These are phyloP conservation scores for Pezicula neosporulosa DNA, from an alignment of 2,329 filamentous ascomycete species.

Conservation along the genomic window DNA sequence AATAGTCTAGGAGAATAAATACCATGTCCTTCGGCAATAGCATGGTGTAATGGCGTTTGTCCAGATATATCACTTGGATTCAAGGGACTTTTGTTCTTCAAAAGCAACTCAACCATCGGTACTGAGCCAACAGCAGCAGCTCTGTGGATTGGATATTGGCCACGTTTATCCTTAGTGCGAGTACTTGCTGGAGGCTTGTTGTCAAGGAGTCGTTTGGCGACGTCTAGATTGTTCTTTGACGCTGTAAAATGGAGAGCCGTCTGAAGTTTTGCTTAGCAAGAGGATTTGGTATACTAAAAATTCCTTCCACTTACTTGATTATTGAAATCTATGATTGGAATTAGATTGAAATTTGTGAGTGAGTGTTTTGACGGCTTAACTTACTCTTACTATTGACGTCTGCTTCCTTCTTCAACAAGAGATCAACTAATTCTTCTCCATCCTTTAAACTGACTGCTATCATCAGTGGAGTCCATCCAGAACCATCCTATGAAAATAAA, in stretches of 20 bases:
- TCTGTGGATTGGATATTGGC: slow-evolving; percentile 88
- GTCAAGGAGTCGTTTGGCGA: slow-evolving; percentile 72
- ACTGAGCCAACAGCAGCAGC: slow-evolving; percentile 86
- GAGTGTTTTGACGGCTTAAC: slow-evolving; percentile 7
- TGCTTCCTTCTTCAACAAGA: slow-evolving; percentile 67
- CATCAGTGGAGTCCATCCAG: slow-evolving; percentile 82
- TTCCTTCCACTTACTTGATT: slow-evolving; percentile 49
- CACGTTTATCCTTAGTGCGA: slow-evolving; percentile 76
- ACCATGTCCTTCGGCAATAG: slow-evolving; percentile 73
- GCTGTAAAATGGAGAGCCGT: slow-evolving; percentile 89
- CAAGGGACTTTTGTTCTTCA: slow-evolving; percentile 75
- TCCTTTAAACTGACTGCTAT: slow-evolving; percentile 75
- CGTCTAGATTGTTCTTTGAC: slow-evolving; percentile 83
- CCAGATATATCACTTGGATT: slow-evolving; percentile 81
- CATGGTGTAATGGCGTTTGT: slow-evolving; percentile 86
- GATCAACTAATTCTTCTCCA: slow-evolving; percentile 62
- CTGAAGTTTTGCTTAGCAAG: slow-evolving; percentile 35
- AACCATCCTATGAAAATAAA: slow-evolving; percentile 54
- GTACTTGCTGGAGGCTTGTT: slow-evolving; percentile 69
- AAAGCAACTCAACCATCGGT: slow-evolving; percentile 79
- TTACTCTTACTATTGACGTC: slow-evolving; percentile 71
- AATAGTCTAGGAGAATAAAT: slow-evolving; percentile 18
- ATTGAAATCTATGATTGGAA: slow-evolving; percentile 49
- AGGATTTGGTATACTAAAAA: not conserved
- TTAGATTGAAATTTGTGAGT: not conserved